Percentiles rank a stretch among this genome's conserved stretches.
These are phyloP conservation scores for Trichoderma sp. DNA, from an alignment of 2,329 filamentous ascomycete species.

Conservation along the genomic window DNA sequence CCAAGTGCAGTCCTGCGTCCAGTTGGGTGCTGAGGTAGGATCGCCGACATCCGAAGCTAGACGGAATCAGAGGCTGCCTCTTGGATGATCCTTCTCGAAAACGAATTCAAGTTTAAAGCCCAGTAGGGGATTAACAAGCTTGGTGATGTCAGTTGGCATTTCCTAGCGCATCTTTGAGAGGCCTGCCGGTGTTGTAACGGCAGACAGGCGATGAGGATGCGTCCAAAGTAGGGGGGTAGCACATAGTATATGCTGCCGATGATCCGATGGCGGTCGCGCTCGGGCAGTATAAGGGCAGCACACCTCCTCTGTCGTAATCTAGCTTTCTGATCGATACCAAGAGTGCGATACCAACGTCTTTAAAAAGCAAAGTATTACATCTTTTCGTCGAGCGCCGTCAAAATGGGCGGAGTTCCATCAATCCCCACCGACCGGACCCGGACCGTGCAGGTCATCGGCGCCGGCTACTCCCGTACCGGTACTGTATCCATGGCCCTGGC, in stretches of 20 bases:
- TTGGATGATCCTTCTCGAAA: background rate
- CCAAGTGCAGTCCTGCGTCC: background rate
- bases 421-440: slow-evolving; percentile 33
- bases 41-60: background rate
- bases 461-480: slow-evolving; percentile 39
- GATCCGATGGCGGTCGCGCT: background rate
- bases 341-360: background rate
- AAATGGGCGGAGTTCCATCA: slow-evolving; percentile 32
- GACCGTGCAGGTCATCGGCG: slow-evolving; percentile 42
- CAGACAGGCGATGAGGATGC: background rate
- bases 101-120: background rate
- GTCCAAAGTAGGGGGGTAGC: background rate
- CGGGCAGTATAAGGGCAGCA: background rate
- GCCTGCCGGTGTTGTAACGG: background rate
- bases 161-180: background rate
- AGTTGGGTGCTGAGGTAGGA: background rate
- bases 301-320: background rate
- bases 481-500: slow-evolving; percentile 47
- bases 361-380: background rate
- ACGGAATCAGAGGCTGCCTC: background rate
- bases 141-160: background rate
- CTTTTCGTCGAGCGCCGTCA: background rate
- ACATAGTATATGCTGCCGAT: background rate
- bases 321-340: background rate
- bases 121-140: background rate